Evolutionary conservation across 208 protist genomes (phyloP).

Genomic region (Leishmania braziliensis): DNA sequence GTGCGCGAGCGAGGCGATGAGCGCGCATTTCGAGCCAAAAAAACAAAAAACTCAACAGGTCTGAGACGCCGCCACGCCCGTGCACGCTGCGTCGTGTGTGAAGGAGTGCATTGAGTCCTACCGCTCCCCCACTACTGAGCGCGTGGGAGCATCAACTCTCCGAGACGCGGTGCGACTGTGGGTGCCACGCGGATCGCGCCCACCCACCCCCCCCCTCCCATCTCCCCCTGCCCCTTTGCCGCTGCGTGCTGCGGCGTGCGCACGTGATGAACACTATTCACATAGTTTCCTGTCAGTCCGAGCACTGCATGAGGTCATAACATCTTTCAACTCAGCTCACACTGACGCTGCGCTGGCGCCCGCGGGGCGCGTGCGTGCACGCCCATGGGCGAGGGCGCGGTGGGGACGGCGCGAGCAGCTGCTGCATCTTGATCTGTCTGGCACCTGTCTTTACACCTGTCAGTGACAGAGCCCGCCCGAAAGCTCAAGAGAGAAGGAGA

Average conservation of each 20-base stretch:
- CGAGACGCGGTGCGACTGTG: neutral
- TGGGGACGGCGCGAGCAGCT: neutral
- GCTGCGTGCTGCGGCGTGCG: neutral
- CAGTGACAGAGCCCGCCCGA: slow-evolving; percentile 3
- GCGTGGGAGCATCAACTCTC: slow-evolving; percentile 32
- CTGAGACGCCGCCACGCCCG: slow-evolving; percentile 15
- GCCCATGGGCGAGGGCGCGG: slow-evolving; percentile 16
- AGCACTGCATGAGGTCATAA: slow-evolving; percentile 18
- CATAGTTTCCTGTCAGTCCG: slow-evolving; percentile 27
- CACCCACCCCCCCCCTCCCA: accelerated
- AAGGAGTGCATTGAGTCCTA: slow-evolving; percentile 32
- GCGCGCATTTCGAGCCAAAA: slow-evolving; percentile 32
- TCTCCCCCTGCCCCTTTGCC: neutral
- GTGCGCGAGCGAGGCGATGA: slow-evolving; percentile 31
- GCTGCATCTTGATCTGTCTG: slow-evolving; percentile 7
- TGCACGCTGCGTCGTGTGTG: neutral
- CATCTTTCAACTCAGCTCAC: slow-evolving; percentile 14
- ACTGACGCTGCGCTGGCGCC: neutral
- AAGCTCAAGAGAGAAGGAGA: neutral
- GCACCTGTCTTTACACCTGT: slow-evolving; percentile 8
- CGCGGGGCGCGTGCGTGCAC: neutral
- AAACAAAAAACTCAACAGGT: slow-evolving; percentile 33
- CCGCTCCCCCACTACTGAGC: slow-evolving; percentile 14
- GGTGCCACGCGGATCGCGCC: neutral
- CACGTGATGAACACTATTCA: slow-evolving; percentile 23